Evolutionary conservation across 1,284 basidiomycete species (phyloP), one percentile per base, ranked within the genome.

Genomic region (Cryptococcus sp.): DNA sequence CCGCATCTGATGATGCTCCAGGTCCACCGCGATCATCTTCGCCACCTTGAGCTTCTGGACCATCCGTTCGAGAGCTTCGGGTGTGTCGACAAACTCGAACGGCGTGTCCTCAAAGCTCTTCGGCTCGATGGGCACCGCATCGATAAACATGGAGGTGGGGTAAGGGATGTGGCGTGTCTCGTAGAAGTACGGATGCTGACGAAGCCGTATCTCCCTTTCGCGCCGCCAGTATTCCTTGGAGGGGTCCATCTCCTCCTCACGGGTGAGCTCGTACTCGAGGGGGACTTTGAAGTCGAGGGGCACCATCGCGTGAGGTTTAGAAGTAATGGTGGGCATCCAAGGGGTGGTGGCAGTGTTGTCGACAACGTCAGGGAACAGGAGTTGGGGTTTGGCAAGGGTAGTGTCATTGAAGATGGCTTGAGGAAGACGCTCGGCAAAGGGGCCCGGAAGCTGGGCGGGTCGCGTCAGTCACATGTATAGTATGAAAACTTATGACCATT

Each of bases 1-100:
- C 47, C 92, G 83, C 68, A 87, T 89, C 63, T 84, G 87, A 79
- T 98, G 93, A 71, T 97, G 88, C 75, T 98, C 95, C 46, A 98
- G 80, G 76, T 98, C 95, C 39, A 98, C 82, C 1, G 95, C 95
- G 52, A 98, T 86, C 75, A 96, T 93, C 44, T 78, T 79, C n/a
- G 82, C 83, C 12, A 77, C 71, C 39, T 83, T 82, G 16, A 94
- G 80, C 53, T 82, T 80, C n/a, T 82, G 81, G 67, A 28, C 69
- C 69, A 71, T 60, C 46, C 61, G 58, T 6, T 56, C 53, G 6
- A 65, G 53, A 50, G 65, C 59, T 45, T 65, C 59, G 3, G 61
- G 64, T 8, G 59, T 87, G 9, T 85, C 82, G 9, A 98, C 82
- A 82, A 85, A 93, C 36, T 82, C 83, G 68, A 91, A 87, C 2